Conservation (phyloP, 2,329 filamentous ascomycete species). For the Trichoderma sp. region DNA sequence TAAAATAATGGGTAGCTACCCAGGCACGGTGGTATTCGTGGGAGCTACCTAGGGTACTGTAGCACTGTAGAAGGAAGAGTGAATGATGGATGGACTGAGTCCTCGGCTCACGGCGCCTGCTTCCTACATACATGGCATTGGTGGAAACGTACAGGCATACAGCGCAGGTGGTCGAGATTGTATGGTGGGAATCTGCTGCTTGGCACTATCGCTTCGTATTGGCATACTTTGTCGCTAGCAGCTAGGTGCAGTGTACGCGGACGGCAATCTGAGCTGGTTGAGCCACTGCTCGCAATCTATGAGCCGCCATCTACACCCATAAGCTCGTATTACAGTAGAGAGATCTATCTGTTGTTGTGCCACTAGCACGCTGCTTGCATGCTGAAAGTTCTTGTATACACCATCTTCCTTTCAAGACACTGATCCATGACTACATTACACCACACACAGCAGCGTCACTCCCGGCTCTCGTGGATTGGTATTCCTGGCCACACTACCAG, state of each 20-base stretch:
- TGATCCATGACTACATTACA: not conserved
- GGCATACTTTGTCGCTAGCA: not conserved
- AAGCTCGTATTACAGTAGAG: not conserved
- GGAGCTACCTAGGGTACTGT: not conserved
- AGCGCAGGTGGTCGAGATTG: not conserved
- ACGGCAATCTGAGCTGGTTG: not conserved
- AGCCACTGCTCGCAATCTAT: not conserved
- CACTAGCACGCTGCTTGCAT: not conserved
- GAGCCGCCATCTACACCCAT: not conserved
- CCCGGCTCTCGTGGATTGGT: constrained; percentile 25
- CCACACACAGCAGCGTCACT: not conserved
- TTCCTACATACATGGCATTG: too few relatives aligned
- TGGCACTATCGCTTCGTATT: not conserved
- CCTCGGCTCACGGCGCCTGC: too few relatives aligned
- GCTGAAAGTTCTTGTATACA: not conserved
- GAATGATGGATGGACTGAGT: not conserved
- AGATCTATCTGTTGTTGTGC: not conserved
- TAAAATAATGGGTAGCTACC: not conserved
- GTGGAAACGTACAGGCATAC: too few relatives aligned
- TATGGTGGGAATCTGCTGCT: not conserved
- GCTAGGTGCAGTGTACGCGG: not conserved
- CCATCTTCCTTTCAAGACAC: not conserved
- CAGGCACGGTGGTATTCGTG: not conserved
- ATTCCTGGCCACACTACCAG: not conserved
- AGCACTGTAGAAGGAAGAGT: not conserved